Base-by-base conservation (phyloP, 257 asterid genomes). In the Solanum chilense region DNA sequence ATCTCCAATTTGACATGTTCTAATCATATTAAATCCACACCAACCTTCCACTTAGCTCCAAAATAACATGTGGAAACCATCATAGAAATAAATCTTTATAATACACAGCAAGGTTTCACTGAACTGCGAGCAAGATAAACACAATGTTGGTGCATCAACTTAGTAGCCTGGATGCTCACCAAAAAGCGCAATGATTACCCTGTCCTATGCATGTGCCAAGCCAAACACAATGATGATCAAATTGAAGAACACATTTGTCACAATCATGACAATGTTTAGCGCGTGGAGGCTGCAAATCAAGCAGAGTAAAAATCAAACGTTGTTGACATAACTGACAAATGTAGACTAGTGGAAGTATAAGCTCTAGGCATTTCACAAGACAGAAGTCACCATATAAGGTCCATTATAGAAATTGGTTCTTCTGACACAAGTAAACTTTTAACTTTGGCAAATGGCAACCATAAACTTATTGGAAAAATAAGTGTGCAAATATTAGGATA, bases 171-270 rank as follows among this genome's bases (percentile, higher is more conserved):
- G 44, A 74, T 16, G 88, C 98, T 89, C 86, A 97, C 99, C 99
- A 97, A 90, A 96, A 97, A 42, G 92, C 96, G 56, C 96, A 92
- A 91, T 97, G 99, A 92, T 97, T 97, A 70, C 95, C 93, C 90
- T 89, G 98, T 84, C 99, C 99, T 81, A 97, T 89, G 90, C 99
- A 97, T 60, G 97, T 92, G 82, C 99, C 99, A 75, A 97, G 98
- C 99, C 99, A 97, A 89, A 94, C 98, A 86, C 99, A 97, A 81
- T 97, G 99, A 93, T 97, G 99, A 93, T 97, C 99, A 93, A 96
- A 97, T 90, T 97, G 98, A 93, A 97, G 99, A 88, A 97, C 94
- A 62, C 99, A 96, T 92, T 91, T 97, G 92, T 96, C 97, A 89
- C 99, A 97, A 89, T 96, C 99, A 88, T 94, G 95, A 84, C 99